Base-by-base conservation (phyloP, 768 basidiomycete species). In the Saitozyma sp. region DNA sequence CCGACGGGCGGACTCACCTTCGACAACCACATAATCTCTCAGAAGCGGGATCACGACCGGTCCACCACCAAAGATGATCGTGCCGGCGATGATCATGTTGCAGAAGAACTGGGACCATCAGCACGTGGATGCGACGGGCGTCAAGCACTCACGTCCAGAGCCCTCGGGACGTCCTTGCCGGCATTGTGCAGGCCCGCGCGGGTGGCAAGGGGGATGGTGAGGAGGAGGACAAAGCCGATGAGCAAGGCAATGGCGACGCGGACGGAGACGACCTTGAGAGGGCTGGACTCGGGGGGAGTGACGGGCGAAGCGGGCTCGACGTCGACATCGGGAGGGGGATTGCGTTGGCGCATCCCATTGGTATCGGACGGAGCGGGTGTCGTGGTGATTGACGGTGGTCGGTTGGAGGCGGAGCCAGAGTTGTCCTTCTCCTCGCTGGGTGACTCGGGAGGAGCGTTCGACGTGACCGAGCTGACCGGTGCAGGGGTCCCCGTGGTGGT, bases 41-140 rank as follows among this genome's bases (percentile, higher is more conserved):
- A 85, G 75, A 7, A 85, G 79, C 10, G 85, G 85, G 63, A 85
- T 83, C 41, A 86, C 85, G 9, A 86, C 85, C 1, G 85, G 85
- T 43, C 85, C 85, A 13, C 85, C 85, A 11, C 68, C 72, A 54
- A 75, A 69, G 46, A 68, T 70, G 63, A 73, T 69, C 6, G 66
- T 68, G 7, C 71, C 71, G 20, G 69, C 71, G 11, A 70, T 54
- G 13, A 74, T 45, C 62, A 74, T 66, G 38, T 62, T 56, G n/a
- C 50, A 41, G 41, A 59, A 69, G 59, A 63, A 60, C 62, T 61
- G 45, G 14, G 17, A 16, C n/a, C 38, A 56, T 63, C 56, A 59
- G 52, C 43, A 48, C 42, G 37, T 49, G 13, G 19, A 39, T 37
- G 14, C 29, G 2, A 14, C 7, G 4, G 52, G 8, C 29, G 49